Percentiles rank a stretch among this genome's conserved stretches.
These are phyloP conservation scores for Ophiocordyceps camponoti-rufipedis DNA, from an alignment of 2,329 filamentous ascomycete genomes.

Conservation along the genomic window DNA sequence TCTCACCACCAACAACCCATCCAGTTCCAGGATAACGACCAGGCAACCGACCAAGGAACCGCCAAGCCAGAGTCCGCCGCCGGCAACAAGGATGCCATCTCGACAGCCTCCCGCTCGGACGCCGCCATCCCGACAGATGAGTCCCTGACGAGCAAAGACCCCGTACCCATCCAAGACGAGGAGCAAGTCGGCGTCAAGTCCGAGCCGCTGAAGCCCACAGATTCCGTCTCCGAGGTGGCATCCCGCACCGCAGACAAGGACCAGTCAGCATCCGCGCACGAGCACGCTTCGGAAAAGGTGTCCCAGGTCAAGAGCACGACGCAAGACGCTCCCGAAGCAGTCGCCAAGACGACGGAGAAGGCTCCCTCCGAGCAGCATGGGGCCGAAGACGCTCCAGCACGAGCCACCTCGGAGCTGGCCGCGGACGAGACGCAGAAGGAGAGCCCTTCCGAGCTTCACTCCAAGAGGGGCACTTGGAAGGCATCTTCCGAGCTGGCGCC, in stretches of 20 bases:
- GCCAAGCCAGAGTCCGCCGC: neutral
- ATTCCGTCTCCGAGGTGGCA: slow-evolving; percentile 1
- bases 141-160: neutral
- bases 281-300: neutral
- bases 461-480: neutral
- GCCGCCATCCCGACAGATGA: neutral
- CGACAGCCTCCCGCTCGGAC: neutral
- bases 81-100: neutral
- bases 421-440: neutral
- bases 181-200: slow-evolving; percentile 2
- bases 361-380: too few relatives aligned
- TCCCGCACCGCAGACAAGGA: neutral
- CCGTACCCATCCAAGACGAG: neutral
- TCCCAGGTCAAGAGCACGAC: neutral
- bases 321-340: too few relatives aligned
- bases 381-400: too few relatives aligned
- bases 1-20: neutral
- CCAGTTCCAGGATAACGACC: slow-evolving; percentile 1
- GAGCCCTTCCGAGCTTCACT: neutral
- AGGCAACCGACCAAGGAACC: neutral
- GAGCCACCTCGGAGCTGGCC: neutral
- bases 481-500: neutral
- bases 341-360: too few relatives aligned
- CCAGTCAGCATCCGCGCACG: neutral
- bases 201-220: slow-evolving; percentile 1